Evolutionary conservation across 2,329 filamentous ascomycete species (phyloP).

Genomic region (Meredithiella fracta): DNA sequence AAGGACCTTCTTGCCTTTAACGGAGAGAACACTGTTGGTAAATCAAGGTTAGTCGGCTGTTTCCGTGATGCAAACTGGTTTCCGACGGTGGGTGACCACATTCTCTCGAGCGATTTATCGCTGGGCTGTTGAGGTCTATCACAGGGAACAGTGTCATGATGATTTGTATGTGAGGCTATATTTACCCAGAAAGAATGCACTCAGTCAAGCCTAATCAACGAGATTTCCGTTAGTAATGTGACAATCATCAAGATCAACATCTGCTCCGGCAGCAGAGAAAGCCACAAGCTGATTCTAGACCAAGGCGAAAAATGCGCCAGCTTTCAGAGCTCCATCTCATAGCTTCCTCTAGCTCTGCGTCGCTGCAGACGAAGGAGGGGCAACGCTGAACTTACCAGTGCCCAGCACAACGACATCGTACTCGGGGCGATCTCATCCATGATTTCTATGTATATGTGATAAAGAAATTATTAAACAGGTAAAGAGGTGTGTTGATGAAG

Average conservation of each 20-base stretch:
- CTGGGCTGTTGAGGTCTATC: no score
- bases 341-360: neutral
- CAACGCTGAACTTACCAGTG: slow-evolving; percentile 51
- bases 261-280: neutral
- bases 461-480: slow-evolving; percentile 19
- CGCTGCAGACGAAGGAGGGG: neutral
- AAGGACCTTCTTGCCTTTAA: slow-evolving; percentile 97
- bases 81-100: neutral
- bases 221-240: slow-evolving; percentile 17
- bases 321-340: neutral
- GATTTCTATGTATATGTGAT: slow-evolving; percentile 21
- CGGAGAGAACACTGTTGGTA: slow-evolving; percentile 76
- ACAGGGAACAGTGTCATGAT: no score
- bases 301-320: neutral
- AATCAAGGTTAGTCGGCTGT: neutral
- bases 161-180: slow-evolving; percentile 7
- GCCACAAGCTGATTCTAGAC: no score
- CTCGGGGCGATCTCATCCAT: slow-evolving; percentile 98
- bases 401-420: slow-evolving; percentile 98
- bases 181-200: slow-evolving; percentile 94
- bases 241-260: neutral
- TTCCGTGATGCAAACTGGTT: neutral
- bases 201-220: slow-evolving; percentile 66
- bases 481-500: slow-evolving; percentile 18
- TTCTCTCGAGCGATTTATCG: no score